Evolutionary conservation across 2,329 filamentous ascomycete genomes (phyloP).

Genomic region (Sporothrix sp.): DNA sequence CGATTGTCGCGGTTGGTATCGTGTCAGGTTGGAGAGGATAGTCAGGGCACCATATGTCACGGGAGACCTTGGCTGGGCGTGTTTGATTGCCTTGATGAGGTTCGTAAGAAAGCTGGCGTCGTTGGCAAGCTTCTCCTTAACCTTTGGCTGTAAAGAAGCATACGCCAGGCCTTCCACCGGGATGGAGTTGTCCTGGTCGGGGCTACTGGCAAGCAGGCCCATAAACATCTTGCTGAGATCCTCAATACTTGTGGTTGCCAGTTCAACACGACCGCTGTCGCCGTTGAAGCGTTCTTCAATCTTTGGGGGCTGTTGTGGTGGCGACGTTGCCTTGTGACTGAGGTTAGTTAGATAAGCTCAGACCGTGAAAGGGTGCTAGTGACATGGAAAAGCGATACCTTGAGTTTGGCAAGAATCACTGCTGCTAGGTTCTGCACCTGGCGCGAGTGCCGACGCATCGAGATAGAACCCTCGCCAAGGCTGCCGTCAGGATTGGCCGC

Average conservation of each 20-base stretch:
- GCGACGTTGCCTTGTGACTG: conserved; percentile 41
- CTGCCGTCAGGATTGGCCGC: conserved; percentile 46
- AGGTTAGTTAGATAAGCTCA: conserved; percentile 37
- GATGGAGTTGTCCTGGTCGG: conserved; percentile 49
- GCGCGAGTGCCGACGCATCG: conserved; percentile 51
- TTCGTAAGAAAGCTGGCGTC: conserved; percentile 60
- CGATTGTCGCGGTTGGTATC: conserved; percentile 64
- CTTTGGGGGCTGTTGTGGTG: conserved; percentile 30
- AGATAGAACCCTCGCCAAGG: conserved; percentile 48
- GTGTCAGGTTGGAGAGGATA: conserved; percentile 75
- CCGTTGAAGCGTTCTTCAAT: conserved; percentile 26
- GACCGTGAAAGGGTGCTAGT: too few relatives aligned
- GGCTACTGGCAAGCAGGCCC: conserved; percentile 45
- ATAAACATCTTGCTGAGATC: conserved; percentile 56
- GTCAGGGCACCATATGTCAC: conserved; percentile 78
- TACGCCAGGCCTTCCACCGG: conserved; percentile 89
- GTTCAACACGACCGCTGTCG: conserved; percentile 28
- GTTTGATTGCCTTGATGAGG: conserved; percentile 54
- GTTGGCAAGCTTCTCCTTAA: conserved; percentile 70
- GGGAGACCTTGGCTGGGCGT: conserved; percentile 54
- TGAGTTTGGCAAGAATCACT: conserved; percentile 68
- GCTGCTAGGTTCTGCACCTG: conserved; percentile 58
- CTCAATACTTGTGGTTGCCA: conserved; percentile 52
- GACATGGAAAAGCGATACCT: conserved; percentile 32
- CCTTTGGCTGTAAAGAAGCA: conserved; percentile 71